Evolutionary conservation across 345 rosid genomes (phyloP), one percentile per base, ranked within the genome.

Genomic region (Chamaenerion angustifolium): DNA sequence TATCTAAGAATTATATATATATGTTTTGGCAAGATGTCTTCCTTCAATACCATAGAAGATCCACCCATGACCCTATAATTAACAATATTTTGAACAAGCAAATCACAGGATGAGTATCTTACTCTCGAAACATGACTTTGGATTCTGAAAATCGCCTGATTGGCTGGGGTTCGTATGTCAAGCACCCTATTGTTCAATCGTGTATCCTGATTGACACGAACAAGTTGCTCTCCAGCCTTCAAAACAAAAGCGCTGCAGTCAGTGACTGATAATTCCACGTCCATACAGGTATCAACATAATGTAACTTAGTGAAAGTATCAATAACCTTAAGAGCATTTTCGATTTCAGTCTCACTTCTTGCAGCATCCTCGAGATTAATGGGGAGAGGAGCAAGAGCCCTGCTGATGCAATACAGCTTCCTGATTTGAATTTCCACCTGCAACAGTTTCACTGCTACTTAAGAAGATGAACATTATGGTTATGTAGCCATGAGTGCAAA

Each of bases 341-440:
- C 83, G n/a, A 85, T 79, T 16, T 83, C 97, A 15, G 19, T 64
- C 62, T 89, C 94, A 58, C 94, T 89, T 43, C 88, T 65, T 1
- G 90, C 68, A 51, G 95, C 93, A 70, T 87, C 96, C 68, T 83
- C 95, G 1, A 83, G 74, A 40, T 58, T 80, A 57, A 92, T 75
- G 10, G 96, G 98, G 43, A 80, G 65, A 8, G 58, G 59, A 1
- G 79, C 63, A 59, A 69, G 11, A 12, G 95, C 87, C 68, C 51
- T 78, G 76, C 59, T 74, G 19, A 87, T 46, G 48, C 84, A 87
- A 49, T 78, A 80, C 7, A 82, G 49, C 58, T 72, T 84, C 16
- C 70, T 68, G 10, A 80, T 74, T 63, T 77, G 93, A 52, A 87
- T 55, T 35, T 84, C 95, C 31, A 92, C 85, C 94, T 82, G 14